Evolutionary conservation across 805 yeast species (phyloP), one percentile per base, ranked within the genome.

Genomic region (Saccharomycopsis guyanensis): DNA sequence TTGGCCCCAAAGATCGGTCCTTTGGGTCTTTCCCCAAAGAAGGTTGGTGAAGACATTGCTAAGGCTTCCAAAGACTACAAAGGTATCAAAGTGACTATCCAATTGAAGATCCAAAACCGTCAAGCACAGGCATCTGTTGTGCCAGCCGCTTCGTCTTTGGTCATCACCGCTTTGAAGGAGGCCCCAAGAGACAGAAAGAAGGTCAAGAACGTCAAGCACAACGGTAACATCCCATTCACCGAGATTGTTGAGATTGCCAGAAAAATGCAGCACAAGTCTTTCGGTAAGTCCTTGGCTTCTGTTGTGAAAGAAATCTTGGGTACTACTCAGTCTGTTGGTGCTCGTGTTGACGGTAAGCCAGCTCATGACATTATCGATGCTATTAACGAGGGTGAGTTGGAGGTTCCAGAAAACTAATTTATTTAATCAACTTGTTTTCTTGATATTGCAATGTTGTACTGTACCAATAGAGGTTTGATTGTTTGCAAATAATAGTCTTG

Each of bases 1-100:
- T 85, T 93, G 68, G 98, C 98, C 64, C 98, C 98, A 72, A 93
- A 93, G 91, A 93, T 93, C 70, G 98, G 98, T 86, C 98, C 98
- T 64, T 86, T 93, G 71, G 98, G 98, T 88, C 80, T 93, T 65
- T 88, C 97, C 56, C 97, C 98, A 79, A 93, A 91, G 95, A 91
- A 93, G 84, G 96, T 93, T 69, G 98, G 98, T 89, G 98, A 93
- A 77, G 98, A 93, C 72, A 93, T 93, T 66, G 98, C 98, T 72
- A 93, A 93, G 84, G 98, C 98, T 72, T 91, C 98, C 78, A 84
- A 86, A 78, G 80, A 83, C 70, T 91, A 81, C 94, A 93, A 93
- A 79, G 98, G 98, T 81, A 91, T 93, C 68, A 86, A 91, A 75
- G 97, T 93, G 68, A 93, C 98, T 61, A 97, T 93, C 58, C 95